Base-by-base conservation (phyloP, 2,329 filamentous ascomycete genomes). In the Thermomyces lanuginosus region DNA sequence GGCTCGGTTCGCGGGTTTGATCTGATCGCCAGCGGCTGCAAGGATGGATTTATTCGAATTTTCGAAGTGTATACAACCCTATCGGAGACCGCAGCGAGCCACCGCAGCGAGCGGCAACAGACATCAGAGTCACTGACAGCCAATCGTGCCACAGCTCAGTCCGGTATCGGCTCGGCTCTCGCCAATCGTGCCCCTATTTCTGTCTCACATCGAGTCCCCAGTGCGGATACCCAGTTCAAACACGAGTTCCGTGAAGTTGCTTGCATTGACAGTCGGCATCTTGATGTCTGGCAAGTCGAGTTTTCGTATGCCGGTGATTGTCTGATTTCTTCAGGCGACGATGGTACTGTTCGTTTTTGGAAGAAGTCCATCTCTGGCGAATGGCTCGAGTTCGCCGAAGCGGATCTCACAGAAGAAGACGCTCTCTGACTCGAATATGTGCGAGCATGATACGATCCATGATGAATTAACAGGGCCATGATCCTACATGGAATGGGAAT, bases 1-100 rank as follows among this genome's bases (percentile, higher is more conserved):
- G 86, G 83, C 8, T 91, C 83, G 37, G 82, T 91, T 42, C 64
- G 84, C 20, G 86, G 86, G 1, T 86, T 81, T 48, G 89, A 98
- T 49, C 67, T 86, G 31, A 68, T 95, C 40, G 89, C 86, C 3
- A 91, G 84, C 4, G 86, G 83, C 2, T 89, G 81, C 47, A 91
- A 91, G 51, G 89, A 98, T 47, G 86, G 89, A 3, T 75, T 72
- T 40, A 72, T 93, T 21, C 69, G 86, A 21, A 76, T 98, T n/a
- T 92, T 91, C 45, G 73, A 86, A 41, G 45, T 58, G 3, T 54
- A 56, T 33, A 58, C 54, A n/a, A 41, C 39, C 1, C 28, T 48
- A 2, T 38, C 40, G 12, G 39, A 37, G 9, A 47, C 43, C 22
- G 40, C 35, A 13, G 33, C 38, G 5, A 30, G 26, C 10, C 25